A percentile compares a stretch with the other conserved stretches of the same genome.
These are phyloP conservation scores for Paspalum vaginatum DNA, from an alignment of 176 grass and related monocot genomes.

Conservation along the genomic window DNA sequence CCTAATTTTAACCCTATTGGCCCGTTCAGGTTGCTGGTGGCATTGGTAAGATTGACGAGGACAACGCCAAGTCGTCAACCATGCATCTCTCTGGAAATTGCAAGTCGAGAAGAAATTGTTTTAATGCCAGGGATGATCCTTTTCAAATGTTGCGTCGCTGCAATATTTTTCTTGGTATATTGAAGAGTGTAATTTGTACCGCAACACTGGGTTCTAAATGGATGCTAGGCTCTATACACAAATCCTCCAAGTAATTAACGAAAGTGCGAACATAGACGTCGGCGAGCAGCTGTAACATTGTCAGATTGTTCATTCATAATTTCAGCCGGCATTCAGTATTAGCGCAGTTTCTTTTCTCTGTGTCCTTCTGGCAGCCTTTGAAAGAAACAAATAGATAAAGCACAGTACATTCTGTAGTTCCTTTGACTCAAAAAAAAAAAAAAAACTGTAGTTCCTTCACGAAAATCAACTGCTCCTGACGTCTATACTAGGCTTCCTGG, in stretches of 20 bases:
- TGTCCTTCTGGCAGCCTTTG: neutral
- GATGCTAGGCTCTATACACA: neutral
- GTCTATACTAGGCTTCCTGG: no score
- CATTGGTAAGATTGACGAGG: constrained; percentile 12
- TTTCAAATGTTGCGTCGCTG: neutral
- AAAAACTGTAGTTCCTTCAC: no score
- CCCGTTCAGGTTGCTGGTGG: constrained; percentile 41
- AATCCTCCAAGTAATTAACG: no score
- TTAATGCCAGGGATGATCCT: neutral
- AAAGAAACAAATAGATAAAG: neutral
- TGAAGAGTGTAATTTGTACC: neutral
- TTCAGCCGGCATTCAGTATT: neutral
- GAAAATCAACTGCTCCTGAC: no score
- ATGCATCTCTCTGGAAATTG: neutral
- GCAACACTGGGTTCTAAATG: neutral
- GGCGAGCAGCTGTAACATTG: neutral
- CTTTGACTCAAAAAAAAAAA: no score
- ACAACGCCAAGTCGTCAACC: neutral
- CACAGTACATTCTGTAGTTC: no score
- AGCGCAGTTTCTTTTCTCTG: neutral
- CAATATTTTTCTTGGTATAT: constrained; percentile 10
- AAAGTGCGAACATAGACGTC: neutral
- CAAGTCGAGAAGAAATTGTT: constrained; percentile 11
- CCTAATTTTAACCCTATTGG: neutral
- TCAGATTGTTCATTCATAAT: constrained; percentile 12